Evolutionary conservation across 2,329 filamentous ascomycete genomes (phyloP), one percentile per base, ranked within the genome.

Genomic region (Colletotrichum viniferum): DNA sequence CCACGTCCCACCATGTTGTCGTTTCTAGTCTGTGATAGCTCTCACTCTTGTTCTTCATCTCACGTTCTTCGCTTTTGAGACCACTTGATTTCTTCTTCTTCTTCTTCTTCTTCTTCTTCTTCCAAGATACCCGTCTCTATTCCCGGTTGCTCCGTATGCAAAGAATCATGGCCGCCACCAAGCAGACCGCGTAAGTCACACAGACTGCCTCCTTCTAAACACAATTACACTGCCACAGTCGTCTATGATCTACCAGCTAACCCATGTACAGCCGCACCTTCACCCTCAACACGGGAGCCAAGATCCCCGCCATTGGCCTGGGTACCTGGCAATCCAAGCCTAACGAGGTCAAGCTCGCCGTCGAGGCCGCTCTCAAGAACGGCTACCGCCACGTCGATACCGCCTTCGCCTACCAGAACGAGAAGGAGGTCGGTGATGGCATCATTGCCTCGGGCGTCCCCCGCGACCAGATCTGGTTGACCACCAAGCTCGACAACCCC

Each of bases 401-500:
- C 26, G 94, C 94, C 64, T 89, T 93, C 77, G 94, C 92, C 66
- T 97, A 97, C 83, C 92, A 92, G 83, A 97, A 96, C 85, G 94
- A 94, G 83, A 85, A 86, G 67, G 92, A 94, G 81, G 92, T 94
- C 24, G 92, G 93, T 76, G 84, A 88, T 70, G 93, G 92, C 69
- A 93, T 94, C 82, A 88, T 87, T 78, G 90, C 90, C 64, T 90
- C 90, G 4, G 92, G 91, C 34, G 89, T 94, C 3, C 89, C 92
- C n/a, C 89, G 93, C 28, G 86, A 89, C 71, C 86, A 94, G 79
- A 91, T 94, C 82, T 95, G 91, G 89, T 84, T 94, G 73, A 96
- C 95, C 68, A 95, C 94, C 79, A 97, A 97, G 89, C 91, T 96
- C 69, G 91, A 95, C 88, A 96, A 96, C 89, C 90, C 93, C 66